Evolutionary conservation across 2,329 filamentous ascomycete genomes (phyloP), one percentile per base, ranked within the genome.

Genomic region (Aspergillus chevalieri): DNA sequence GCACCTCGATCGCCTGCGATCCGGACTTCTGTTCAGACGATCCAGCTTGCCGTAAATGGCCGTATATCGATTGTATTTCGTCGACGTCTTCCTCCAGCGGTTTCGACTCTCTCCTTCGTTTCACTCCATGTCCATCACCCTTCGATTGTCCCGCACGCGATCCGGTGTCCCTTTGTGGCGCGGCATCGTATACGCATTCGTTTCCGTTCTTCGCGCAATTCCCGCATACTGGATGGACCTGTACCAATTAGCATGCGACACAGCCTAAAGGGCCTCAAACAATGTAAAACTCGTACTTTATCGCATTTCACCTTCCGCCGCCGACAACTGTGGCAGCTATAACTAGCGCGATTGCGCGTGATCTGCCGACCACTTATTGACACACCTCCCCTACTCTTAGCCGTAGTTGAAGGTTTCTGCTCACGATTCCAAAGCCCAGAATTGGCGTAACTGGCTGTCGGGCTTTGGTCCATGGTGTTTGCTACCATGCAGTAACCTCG

Each of bases 251-350:
- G 38, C 9, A 49, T 15, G 9, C 6, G 26, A 10, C 15, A 6
- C 14, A n/a, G 3, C 5, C 8, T n/a, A 10, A 33, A 26, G 24
- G 43, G 24, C n/a, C 6, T 14, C 36, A 22, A 8, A 19, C 6
- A n/a, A 21, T 7, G 21, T 6, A 22, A 6, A 22, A 22, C 17
- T 28, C 33, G 8, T 56, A 66, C 64, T 60, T 74, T 74, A 57
- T 73, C 67, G 52, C 73, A 76, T 65, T 74, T 75, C 44, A 76
- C 71, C 54, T 76, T 76, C 26, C 73, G 66, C 50, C 69, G 61
- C 44, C 73, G 68, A 59, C 73, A 76, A 1, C 65, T 71, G 55
- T 74, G 67, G 51, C 74, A 76, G 54, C 70, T 74, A 54, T 75
- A 75, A 54, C 72, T 75, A 30, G 70, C 65, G 44, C 74, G 69